A percentile compares a stretch with the other conserved stretches of the same genome.
Evolutionary conservation across 2,329 filamentous ascomycete species (phyloP).

Genomic region (Massarina eburnea): DNA sequence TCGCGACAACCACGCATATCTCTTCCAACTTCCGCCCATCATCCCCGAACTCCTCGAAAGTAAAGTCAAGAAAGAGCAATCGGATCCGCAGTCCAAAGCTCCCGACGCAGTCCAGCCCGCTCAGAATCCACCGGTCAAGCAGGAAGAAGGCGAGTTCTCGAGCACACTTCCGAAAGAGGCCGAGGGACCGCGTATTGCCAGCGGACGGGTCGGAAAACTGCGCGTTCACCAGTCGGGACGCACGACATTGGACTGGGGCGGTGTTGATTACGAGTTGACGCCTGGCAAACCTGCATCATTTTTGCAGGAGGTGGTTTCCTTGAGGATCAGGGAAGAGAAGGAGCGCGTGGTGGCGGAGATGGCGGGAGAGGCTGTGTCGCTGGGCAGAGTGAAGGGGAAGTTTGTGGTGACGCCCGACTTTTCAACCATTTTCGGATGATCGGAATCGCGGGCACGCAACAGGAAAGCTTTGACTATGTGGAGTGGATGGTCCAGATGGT

Average conservation of each 20-base stretch:
- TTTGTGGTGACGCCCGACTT: conserved; percentile 66
- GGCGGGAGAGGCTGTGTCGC: conserved; percentile 53
- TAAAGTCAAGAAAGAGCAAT: conserved; percentile 33
- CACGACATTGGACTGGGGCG: conserved; percentile 65
- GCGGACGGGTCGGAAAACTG: conserved; percentile 62
- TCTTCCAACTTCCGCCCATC: conserved; percentile 66
- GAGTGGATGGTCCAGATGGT: too few species aligned
- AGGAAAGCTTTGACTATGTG: too few species aligned
- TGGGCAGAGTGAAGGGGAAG: conserved; percentile 66
- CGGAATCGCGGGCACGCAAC: too few species aligned
- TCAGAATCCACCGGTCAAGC: conserved; percentile 31
- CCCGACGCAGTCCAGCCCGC: conserved; percentile 11
- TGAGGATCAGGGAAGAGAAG: conserved; percentile 32
- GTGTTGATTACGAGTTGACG: conserved; percentile 59
- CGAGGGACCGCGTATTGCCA: conserved; percentile 45
- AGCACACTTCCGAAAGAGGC: conserved; percentile 15
- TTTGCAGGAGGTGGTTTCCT: conserved; percentile 59
- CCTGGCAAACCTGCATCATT: conserved; percentile 60
- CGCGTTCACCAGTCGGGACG: conserved; percentile 63
- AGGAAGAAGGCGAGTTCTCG: conserved; percentile 32
- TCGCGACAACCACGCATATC: conserved; percentile 59
- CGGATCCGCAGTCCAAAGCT: conserved; percentile 11
- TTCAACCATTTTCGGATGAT: conserved; percentile 52
- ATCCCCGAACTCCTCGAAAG: conserved; percentile 58
- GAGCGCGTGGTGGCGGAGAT: conserved; percentile 39